A percentile compares a stretch with the other conserved stretches of the same genome.
Conservation (phyloP, 208 protist genomes). For the Crithidia expoeki region DNA sequence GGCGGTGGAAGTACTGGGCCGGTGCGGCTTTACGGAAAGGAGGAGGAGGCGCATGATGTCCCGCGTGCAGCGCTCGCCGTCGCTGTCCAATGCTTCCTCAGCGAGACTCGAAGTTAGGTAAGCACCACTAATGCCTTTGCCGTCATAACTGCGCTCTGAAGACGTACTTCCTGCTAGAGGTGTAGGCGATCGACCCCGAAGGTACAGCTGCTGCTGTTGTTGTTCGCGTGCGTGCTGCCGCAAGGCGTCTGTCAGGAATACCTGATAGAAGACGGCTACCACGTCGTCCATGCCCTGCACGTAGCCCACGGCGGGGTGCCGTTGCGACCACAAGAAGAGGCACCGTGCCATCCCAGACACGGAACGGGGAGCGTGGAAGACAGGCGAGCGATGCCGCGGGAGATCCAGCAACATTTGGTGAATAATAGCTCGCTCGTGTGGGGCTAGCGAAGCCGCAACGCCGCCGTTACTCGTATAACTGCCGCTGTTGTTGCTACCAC, state of each 20-base stretch:
- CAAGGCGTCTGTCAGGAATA: conserved; percentile 84
- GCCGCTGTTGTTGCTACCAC: too few relatives aligned
- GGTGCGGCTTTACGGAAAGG: neutral
- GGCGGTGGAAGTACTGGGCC: neutral
- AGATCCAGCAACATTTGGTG: conserved; percentile 78
- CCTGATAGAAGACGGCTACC: conserved; percentile 88
- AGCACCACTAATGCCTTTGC: neutral
- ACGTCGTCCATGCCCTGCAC: conserved; percentile 97
- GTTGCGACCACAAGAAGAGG: conserved; percentile 93
- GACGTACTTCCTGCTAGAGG: neutral
- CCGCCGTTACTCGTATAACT: neutral
- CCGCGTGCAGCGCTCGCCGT: conserved; percentile 16
- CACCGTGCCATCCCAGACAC: conserved; percentile 77
- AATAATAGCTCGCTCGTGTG: conserved; percentile 67
- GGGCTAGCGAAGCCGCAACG: conserved; percentile 26
- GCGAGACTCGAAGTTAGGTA: neutral
- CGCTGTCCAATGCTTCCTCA: neutral
- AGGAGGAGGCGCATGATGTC: conserved; percentile 29
- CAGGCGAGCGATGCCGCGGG: conserved; percentile 61
- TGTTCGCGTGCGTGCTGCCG: conserved; percentile 31
- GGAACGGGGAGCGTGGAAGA: conserved; percentile 60
- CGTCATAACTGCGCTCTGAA: neutral
- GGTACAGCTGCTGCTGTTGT: neutral
- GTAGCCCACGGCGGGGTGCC: conserved; percentile 94
- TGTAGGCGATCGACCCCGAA: neutral